Conservation (phyloP, 2,329 filamentous ascomycete species). For the Neopestalotiopsis clavispora region DNA sequence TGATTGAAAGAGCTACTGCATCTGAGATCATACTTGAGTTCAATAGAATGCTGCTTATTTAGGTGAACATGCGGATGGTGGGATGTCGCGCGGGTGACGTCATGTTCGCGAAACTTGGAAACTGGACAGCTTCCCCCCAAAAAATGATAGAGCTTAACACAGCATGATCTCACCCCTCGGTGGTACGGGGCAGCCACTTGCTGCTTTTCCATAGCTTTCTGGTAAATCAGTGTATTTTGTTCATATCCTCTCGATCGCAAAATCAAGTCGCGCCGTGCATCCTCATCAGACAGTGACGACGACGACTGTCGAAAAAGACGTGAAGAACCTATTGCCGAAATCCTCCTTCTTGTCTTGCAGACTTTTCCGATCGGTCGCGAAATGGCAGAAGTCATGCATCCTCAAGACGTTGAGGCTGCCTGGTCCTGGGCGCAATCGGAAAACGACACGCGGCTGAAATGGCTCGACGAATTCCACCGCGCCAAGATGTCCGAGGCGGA, state of each 20-base stretch:
- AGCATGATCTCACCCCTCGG: not conserved
- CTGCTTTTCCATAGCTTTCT: not conserved
- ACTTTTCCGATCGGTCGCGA: not conserved
- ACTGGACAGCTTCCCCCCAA: not conserved
- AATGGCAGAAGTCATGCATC: constrained; percentile 2
- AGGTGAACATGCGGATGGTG: not conserved
- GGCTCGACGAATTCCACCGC: constrained; percentile 3
- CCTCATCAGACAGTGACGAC: no score
- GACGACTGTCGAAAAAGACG: no score
- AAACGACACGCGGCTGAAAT: constrained; percentile 7
- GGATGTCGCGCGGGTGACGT: not conserved
- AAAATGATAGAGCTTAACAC: not conserved
- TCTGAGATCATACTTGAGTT: no score
- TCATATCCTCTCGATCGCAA: no score
- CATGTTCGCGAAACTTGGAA: not conserved
- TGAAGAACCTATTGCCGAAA: no score
- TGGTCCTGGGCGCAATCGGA: constrained; percentile 1
- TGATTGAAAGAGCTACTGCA: no score
- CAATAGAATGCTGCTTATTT: not conserved
- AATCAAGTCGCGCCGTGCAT: no score
- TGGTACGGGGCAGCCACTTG: not conserved
- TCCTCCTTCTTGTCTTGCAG: no score
- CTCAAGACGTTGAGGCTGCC: not conserved
- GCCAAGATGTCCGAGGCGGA: constrained; percentile 13
- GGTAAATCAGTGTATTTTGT: no score